Evolutionary conservation across 2,329 filamentous ascomycete genomes (phyloP), one percentile per base, ranked within the genome.

Genomic region (Myriangium duriaei): DNA sequence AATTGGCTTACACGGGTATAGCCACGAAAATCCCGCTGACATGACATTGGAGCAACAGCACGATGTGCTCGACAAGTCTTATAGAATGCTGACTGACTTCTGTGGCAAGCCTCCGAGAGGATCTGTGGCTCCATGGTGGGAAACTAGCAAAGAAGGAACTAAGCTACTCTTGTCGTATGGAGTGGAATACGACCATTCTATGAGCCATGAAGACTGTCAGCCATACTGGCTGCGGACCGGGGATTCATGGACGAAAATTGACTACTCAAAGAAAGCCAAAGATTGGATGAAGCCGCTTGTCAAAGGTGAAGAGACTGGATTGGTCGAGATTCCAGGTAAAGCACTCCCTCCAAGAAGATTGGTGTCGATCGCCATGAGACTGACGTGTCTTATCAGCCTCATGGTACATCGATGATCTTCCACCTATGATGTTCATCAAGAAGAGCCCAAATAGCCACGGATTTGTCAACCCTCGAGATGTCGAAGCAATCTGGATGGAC

Each of bases 1-100:
- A 51, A 74, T 72, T 42, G 21, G 21, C n/a, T n/a, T 26, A 26
- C 21, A 26, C n/a, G 36, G 78, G 4, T 85, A 85, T 58, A 75
- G 70, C 0, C 79, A 85, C 49, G 80, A 85, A 52, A 84, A 85
- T 48, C 79, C 80, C 0, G 66, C 65, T 0, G 71, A 76, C 40
- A 82, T 85, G 79, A 79, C 69, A 0, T 54, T 81, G 1, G 79
- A 85, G 51, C 81, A 87, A 58, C 81, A 87, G 55, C 70, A 69
- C 11, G 79, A 81, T 41, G 76, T 87, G 11, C 67, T 88, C 4
- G 76, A 81, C 49, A 82, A 82, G 57, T 83, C 79, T 12, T 83
- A 77, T 52, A 69, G 70, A 14, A 67, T 85, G 56, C 67, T 85
- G 21, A 82, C 74, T 0, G 73, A 79, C 0, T 80, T 87, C 49